These are phyloP conservation scores for Taiozyma sp. DNA, from an alignment of 1,139 yeast species.

Conservation along the genomic window DNA sequence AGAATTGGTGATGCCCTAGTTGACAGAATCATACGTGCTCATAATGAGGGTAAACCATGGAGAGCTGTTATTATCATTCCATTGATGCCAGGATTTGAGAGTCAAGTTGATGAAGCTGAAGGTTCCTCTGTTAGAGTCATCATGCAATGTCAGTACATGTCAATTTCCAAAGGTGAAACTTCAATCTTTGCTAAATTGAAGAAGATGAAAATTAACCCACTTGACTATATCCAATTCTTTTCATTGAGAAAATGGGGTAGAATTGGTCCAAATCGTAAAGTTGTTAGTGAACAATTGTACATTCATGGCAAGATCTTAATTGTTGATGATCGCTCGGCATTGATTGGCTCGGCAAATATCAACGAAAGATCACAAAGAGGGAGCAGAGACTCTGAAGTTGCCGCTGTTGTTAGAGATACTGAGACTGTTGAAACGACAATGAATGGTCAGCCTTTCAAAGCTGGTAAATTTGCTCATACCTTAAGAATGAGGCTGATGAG, in stretches of 20 bases:
- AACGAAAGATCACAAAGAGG: slow-evolving; percentile 97
- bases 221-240: slow-evolving; percentile 85
- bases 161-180: slow-evolving; percentile 87
- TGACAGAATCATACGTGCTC: slow-evolving; percentile 87
- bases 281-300: slow-evolving; percentile 88
- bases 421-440: slow-evolving; percentile 68
- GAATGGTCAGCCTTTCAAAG: slow-evolving; percentile 78
- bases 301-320: slow-evolving; percentile 90
- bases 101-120: slow-evolving; percentile 89
- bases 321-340: slow-evolving; percentile 91
- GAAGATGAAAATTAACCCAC: slow-evolving; percentile 79
- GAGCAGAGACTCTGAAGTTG: slow-evolving; percentile 88
- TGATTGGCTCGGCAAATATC: slow-evolving; percentile 94
- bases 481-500: slow-evolving; percentile 89
- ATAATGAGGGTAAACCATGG: slow-evolving; percentile 75
- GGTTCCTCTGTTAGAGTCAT: slow-evolving; percentile 93
- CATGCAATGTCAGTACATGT: slow-evolving; percentile 94
- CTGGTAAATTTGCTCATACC: slow-evolving; percentile 86
- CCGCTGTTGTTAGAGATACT: slow-evolving; percentile 80
- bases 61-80: slow-evolving; percentile 89
- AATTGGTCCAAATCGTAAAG: slow-evolving; percentile 66
- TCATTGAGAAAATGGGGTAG: slow-evolving; percentile 95
- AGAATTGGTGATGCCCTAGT: slow-evolving; percentile 95
- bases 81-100: slow-evolving; percentile 95
- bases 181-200: slow-evolving; percentile 82